A percentile compares a stretch with the other conserved stretches of the same genome.
phyloP scores from a whole-genome alignment of 2,329 filamentous ascomycete genomes.

The Aspergillus carbonarius region DNA sequence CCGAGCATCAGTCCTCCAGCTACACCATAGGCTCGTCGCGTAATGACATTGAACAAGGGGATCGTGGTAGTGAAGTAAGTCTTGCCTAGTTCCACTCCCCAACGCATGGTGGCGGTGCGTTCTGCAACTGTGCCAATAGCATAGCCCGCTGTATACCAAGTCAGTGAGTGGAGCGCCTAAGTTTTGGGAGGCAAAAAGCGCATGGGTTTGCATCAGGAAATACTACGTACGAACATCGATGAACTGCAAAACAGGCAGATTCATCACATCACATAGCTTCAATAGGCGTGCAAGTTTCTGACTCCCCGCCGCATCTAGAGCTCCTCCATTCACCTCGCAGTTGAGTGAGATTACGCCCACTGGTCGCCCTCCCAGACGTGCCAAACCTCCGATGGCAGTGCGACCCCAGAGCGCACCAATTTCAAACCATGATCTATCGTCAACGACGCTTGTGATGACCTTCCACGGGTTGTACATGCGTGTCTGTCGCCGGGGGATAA shows the following conservation, averaged over 20 bases:
- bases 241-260: constrained; percentile 63
- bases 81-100: constrained; percentile 61
- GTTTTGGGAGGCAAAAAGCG: not conserved
- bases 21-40: constrained; percentile 61
- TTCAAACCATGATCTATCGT: constrained; percentile 60
- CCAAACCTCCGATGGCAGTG: constrained; percentile 61
- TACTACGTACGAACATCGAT: constrained; percentile 55
- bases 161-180: not conserved
- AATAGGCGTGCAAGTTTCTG: constrained; percentile 62
- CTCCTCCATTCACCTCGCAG: constrained; percentile 61
- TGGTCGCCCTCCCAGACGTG: constrained; percentile 56
- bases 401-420: constrained; percentile 64
- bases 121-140: constrained; percentile 65
- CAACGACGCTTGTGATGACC: constrained; percentile 59
- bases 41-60: constrained; percentile 64
- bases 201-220: not conserved
- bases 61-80: constrained; percentile 63
- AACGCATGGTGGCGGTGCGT: constrained; percentile 63
- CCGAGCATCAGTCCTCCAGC: constrained; percentile 66
- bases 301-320: constrained; percentile 59
- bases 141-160: constrained; percentile 50
- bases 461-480: constrained; percentile 61
- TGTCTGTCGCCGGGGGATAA: constrained; percentile 58
- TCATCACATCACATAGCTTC: constrained; percentile 66
- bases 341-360: constrained; percentile 62